A percentile compares a stretch with the other conserved stretches of the same genome.
These are phyloP conservation scores for Spirogloea muscicola DNA, from an alignment of 139 green algal genomes.

Conservation along the genomic window DNA sequence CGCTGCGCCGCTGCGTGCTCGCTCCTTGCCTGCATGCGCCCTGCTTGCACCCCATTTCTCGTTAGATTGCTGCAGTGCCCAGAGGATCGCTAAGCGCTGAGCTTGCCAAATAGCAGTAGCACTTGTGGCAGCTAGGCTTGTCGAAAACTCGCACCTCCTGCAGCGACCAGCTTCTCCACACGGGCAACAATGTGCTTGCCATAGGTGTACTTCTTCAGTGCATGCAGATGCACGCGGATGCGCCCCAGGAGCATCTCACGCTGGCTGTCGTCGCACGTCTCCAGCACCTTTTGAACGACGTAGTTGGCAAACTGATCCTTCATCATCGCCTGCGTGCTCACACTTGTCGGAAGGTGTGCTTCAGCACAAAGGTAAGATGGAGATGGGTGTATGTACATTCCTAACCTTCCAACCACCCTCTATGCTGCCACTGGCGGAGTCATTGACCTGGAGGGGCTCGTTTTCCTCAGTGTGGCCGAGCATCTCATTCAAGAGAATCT, in stretches of 20 bases:
- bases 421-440: too few species aligned
- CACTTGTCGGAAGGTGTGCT: too few species aligned
- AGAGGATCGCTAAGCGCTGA: too few species aligned
- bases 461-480: conserved; percentile 54
- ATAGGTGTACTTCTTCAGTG: conserved; percentile 78
- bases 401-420: too few species aligned
- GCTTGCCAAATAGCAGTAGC: too few species aligned
- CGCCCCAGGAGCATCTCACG: conserved; percentile 64
- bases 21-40: too few species aligned
- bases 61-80: too few species aligned
- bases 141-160: conserved; percentile 42
- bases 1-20: too few species aligned
- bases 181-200: conserved; percentile 91
- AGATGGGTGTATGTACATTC: too few species aligned
- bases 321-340: conserved; percentile 76
- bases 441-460: conserved; percentile 54
- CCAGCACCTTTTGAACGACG: conserved; percentile 57
- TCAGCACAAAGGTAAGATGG: too few species aligned
- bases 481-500: conserved; percentile 67
- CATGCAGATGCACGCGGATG: conserved; percentile 68
- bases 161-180: conserved; percentile 67
- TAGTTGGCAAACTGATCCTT: conserved; percentile 78
- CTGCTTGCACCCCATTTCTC: too few species aligned
- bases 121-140: too few species aligned
- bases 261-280: conserved; percentile 72